Evolutionary conservation across 257 asterid species (phyloP), one percentile per base, ranked within the genome.

Genomic region (Fraxinus pennsylvanica): DNA sequence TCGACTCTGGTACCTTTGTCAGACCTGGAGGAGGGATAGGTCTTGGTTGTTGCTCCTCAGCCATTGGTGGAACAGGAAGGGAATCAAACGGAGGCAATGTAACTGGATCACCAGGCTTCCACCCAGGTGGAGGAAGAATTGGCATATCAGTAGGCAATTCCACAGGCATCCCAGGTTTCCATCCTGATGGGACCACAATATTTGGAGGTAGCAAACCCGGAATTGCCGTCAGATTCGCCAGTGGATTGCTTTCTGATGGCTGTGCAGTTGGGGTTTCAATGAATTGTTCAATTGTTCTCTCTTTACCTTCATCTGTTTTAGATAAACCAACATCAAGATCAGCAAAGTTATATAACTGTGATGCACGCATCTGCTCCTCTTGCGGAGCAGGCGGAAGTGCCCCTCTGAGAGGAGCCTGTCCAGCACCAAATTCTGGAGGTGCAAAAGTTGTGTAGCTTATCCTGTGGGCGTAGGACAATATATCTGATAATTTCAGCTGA

Each of bases 141-240:
- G 98, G 97, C 35, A 94, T 30, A 86, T 92, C 95, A 65, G 81
- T 89, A 1, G 96, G 96, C 86, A 92, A 76, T 81, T 91, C 94
- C 81, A 94, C 97, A 7, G 96, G 97, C 99, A 94, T 92, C 35
- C 99, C 98, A 6, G 97, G 96, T 81, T 91, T 87, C 99, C 98
- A 94, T 69, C 97, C 96, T 6, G 95, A 79, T 61, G 99, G 99
- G 3, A 91, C 88, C 6, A 88, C 92, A 38, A 94, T 81, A 81
- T 88, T 90, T 35, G 96, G 87, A 54, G 95, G 92, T 71, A 91
- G 72, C 82, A 88, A 70, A 8, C 91, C 89, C 32, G 81, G 96
- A 33, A 88, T 66, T 66, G 82, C 85, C 19, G 92, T 22, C 13
- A 89, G 71, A 81, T 80, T 78, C 29, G 83, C 72, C n/a, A 81